These are phyloP conservation scores for Massospora cicadina DNA, from an alignment of 371 early-diverging fungal genomes.

Conservation along the genomic window DNA sequence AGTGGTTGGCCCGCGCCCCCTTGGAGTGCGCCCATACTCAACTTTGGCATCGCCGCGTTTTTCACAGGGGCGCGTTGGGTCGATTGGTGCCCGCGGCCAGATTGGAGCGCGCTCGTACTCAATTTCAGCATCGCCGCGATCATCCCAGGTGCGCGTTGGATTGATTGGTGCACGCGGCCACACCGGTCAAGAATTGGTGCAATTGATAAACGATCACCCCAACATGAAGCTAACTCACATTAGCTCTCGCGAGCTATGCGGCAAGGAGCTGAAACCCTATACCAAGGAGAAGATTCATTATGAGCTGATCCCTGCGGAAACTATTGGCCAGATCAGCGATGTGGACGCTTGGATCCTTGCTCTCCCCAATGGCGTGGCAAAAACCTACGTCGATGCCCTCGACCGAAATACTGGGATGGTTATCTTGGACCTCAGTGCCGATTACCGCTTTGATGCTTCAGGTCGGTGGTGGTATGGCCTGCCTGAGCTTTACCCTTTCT, in stretches of 20 bases:
- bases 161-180: conserved; percentile 93
- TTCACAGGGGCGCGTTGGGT: conserved; percentile 44
- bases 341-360: conserved; percentile 92
- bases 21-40: neutral
- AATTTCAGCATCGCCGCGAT: neutral
- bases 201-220: conserved; percentile 72
- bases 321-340: conserved; percentile 37
- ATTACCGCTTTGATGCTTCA: conserved; percentile 62
- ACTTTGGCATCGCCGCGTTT: neutral
- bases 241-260: conserved; percentile 80
- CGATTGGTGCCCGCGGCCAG: conserved; percentile 86
- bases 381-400: conserved; percentile 77
- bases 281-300: conserved; percentile 46
- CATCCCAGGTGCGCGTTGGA: conserved; percentile 45
- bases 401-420: conserved; percentile 44
- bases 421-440: conserved; percentile 78
- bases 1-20: neutral
- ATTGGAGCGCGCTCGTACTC: neutral
- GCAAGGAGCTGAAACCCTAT: conserved; percentile 63
- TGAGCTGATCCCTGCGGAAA: conserved; percentile 57
- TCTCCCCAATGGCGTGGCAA: conserved; percentile 80
- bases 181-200: conserved; percentile 86
- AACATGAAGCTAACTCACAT: conserved; percentile 66
- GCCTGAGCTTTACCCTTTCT: conserved; percentile 25
- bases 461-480: conserved; percentile 77